phyloP scores from a whole-genome alignment of 345 rosid genomes.

The Eucalyptus marginata region DNA sequence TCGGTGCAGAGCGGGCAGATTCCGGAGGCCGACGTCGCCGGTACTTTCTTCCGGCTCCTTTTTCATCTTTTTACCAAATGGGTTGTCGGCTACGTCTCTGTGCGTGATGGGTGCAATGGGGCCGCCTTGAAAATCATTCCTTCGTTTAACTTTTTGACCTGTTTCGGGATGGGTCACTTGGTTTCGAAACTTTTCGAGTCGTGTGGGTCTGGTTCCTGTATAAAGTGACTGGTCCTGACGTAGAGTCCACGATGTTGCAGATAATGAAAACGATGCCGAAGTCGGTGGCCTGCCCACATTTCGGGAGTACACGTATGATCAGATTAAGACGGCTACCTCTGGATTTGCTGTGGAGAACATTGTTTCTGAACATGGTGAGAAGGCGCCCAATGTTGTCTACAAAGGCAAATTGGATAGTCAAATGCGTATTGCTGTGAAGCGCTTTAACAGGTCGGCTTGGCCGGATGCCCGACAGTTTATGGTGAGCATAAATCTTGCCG shows the following conservation, averaged over 20 bases:
- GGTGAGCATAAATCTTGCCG: conserved; percentile 8
- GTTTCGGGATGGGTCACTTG: neutral
- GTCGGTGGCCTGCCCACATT: conserved; percentile 31
- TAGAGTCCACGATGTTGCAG: conserved; percentile 8
- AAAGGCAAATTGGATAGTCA: conserved; percentile 80
- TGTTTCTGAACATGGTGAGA: conserved; percentile 91
- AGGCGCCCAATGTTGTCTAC: conserved; percentile 88
- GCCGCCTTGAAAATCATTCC: neutral
- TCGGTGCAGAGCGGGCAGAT: neutral
- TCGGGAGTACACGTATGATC: conserved; percentile 57
- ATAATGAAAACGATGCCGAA: conserved; percentile 31
- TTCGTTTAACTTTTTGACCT: neutral
- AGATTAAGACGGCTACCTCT: conserved; percentile 68
- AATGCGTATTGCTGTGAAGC: conserved; percentile 74
- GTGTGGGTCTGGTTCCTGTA: neutral
- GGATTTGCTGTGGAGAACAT: conserved; percentile 86
- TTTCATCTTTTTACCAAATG: neutral
- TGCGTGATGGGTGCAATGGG: neutral
- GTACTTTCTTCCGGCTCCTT: neutral
- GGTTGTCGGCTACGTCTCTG: neutral
- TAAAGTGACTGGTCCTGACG: neutral
- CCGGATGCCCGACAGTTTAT: conserved; percentile 80
- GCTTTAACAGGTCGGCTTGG: conserved; percentile 89
- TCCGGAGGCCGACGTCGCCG: conserved; percentile 4
- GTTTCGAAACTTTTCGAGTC: neutral